Evolutionary conservation across 345 rosid species (phyloP).

Genomic region (Salix brachista): DNA sequence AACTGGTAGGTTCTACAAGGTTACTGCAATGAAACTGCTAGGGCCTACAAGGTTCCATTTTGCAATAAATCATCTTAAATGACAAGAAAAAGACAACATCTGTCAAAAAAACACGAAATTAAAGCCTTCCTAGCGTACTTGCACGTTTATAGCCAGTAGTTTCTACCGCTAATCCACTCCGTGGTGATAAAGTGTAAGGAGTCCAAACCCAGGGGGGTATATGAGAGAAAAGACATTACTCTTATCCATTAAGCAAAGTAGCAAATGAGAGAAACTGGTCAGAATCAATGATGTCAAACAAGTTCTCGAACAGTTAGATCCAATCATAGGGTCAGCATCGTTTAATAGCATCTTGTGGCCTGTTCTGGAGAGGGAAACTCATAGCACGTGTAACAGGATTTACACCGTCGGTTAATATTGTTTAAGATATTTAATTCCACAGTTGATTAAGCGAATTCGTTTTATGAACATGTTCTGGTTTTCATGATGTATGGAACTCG

Average conservation of each 20-base stretch:
- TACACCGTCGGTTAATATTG: neutral
- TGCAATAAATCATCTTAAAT: neutral
- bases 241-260: conserved; percentile 14
- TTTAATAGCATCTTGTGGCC: neutral
- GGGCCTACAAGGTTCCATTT: neutral
- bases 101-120: neutral
- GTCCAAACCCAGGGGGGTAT: neutral
- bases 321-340: conserved; percentile 14
- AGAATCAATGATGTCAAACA: conserved; percentile 13
- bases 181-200: neutral
- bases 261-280: neutral
- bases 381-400: neutral
- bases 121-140: neutral
- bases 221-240: conserved; percentile 18
- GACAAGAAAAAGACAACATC: neutral
- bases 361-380: neutral
- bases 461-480: neutral
- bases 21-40: neutral
- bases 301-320: conserved; percentile 28
- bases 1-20: no score
- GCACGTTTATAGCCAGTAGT: neutral
- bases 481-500: no score
- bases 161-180: neutral
- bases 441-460: neutral
- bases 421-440: neutral